Evolutionary conservation across 148 eudicot species (phyloP).

Genomic region (Rhododendron ferrugineum): DNA sequence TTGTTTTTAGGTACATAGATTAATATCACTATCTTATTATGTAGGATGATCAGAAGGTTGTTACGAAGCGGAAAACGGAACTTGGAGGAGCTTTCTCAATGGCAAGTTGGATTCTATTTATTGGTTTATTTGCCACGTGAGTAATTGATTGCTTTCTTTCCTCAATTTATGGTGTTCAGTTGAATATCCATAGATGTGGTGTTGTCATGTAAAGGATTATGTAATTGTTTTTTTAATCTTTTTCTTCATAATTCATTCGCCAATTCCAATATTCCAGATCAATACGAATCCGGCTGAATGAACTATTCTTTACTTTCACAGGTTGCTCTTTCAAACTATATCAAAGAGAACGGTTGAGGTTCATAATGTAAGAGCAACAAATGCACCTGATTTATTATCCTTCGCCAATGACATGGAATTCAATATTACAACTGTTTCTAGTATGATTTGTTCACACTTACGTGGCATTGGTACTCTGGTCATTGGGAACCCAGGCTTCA

Average conservation of each 20-base stretch:
- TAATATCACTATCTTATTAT: not conserved
- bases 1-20: not conserved
- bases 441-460: constrained; percentile 77
- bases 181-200: not conserved
- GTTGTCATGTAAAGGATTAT: not conserved
- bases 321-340: constrained; percentile 80
- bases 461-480: constrained; percentile 57
- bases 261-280: not conserved
- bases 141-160: constrained; percentile 26
- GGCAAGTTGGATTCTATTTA: constrained; percentile 92
- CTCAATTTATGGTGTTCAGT: not conserved
- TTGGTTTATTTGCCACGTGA: constrained; percentile 87
- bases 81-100: constrained; percentile 91
- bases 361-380: constrained; percentile 77
- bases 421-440: constrained; percentile 77
- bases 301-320: constrained; percentile 22
- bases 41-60: constrained; percentile 83
- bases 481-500: constrained; percentile 62
- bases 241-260: not conserved
- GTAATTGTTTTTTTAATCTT: not conserved
- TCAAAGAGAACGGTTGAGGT: constrained; percentile 77
- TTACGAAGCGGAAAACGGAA: constrained; percentile 87
- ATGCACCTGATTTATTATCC: constrained; percentile 70
- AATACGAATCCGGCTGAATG: not conserved
- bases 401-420: constrained; percentile 78